phyloP scores from a whole-genome alignment of 306 rosid genomes.

The Fagus sylvatica region DNA sequence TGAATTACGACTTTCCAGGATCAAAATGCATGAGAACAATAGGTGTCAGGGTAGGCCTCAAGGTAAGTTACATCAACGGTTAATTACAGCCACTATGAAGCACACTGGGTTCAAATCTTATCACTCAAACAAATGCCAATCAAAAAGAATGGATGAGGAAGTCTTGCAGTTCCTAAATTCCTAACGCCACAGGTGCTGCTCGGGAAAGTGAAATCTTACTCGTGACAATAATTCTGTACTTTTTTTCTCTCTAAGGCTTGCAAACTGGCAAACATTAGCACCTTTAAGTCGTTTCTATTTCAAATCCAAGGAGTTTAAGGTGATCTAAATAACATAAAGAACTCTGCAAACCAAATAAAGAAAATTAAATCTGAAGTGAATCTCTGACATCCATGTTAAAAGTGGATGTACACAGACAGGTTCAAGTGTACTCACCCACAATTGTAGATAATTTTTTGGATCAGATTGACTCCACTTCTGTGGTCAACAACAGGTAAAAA shows the following conservation, averaged over 20 bases:
- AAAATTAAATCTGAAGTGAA: not conserved
- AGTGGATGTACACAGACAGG: not conserved
- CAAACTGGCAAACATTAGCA: not conserved
- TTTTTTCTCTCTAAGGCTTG: not conserved
- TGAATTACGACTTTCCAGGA: too few species aligned
- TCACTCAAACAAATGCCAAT: too few species aligned
- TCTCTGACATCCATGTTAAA: constrained; percentile 7
- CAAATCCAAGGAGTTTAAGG: not conserved
- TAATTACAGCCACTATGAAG: too few species aligned
- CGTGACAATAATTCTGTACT: not conserved
- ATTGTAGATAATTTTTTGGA: constrained; percentile 78
- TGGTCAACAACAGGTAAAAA: constrained; percentile 87
- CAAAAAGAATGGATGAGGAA: too few species aligned
- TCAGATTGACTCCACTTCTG: constrained; percentile 84
- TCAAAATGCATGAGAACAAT: too few species aligned
- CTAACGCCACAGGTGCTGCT: too few species aligned
- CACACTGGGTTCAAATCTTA: too few species aligned
- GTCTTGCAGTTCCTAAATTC: too few species aligned
- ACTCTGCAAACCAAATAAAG: not conserved
- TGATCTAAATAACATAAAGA: not conserved
- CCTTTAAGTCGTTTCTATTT: not conserved
- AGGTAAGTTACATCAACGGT: too few species aligned
- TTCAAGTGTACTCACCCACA: constrained; percentile 64
- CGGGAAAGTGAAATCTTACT: not conserved
- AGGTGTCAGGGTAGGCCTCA: too few species aligned